Conservation (phyloP, 2,329 filamentous ascomycete species). For the Amphichorda felina region DNA sequence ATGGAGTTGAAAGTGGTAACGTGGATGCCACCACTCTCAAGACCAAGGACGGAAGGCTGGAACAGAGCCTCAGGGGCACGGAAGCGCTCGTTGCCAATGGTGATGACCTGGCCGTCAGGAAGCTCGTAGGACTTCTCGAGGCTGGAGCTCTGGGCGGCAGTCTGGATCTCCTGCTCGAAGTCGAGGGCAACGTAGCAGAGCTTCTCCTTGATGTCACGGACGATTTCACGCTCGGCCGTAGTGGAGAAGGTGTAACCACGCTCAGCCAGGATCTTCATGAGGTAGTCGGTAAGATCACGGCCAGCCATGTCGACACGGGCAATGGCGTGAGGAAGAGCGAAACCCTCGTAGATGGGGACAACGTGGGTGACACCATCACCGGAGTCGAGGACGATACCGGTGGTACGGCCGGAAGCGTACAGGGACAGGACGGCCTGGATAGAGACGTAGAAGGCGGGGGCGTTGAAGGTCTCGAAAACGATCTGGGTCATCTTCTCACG, state of each 20-base stretch:
- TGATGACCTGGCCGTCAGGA: constrained; percentile 87
- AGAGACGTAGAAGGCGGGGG: constrained; percentile 89
- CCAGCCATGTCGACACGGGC: constrained; percentile 92
- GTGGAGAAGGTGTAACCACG: constrained; percentile 93
- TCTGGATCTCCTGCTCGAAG: constrained; percentile 74
- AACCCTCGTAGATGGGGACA: constrained; percentile 95
- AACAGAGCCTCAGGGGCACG: constrained; percentile 95
- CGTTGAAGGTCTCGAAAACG: constrained; percentile 97
- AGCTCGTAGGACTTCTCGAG: constrained; percentile 87
- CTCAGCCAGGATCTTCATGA: constrained; percentile 85
- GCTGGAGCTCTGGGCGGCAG: constrained; percentile 69
- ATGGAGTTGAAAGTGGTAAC: constrained; percentile 97
- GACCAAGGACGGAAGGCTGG: constrained; percentile 90
- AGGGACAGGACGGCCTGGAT: constrained; percentile 94
- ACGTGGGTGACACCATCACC: constrained; percentile 96
- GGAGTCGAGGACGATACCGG: constrained; percentile 88
- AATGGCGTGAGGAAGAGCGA: constrained; percentile 92
- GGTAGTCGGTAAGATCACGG: constrained; percentile 87
- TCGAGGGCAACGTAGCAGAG: constrained; percentile 85
- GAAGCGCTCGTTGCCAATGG: constrained; percentile 90
- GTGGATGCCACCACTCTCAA: constrained; percentile 94
- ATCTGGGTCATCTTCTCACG: constrained; percentile 95
- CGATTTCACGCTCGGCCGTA: constrained; percentile 96
- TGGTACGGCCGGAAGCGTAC: constrained; percentile 91
- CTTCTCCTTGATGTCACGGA: constrained; percentile 91